These are phyloP conservation scores for Mortierella sp. DNA, from an alignment of 371 early-diverging fungal species.

Conservation along the genomic window DNA sequence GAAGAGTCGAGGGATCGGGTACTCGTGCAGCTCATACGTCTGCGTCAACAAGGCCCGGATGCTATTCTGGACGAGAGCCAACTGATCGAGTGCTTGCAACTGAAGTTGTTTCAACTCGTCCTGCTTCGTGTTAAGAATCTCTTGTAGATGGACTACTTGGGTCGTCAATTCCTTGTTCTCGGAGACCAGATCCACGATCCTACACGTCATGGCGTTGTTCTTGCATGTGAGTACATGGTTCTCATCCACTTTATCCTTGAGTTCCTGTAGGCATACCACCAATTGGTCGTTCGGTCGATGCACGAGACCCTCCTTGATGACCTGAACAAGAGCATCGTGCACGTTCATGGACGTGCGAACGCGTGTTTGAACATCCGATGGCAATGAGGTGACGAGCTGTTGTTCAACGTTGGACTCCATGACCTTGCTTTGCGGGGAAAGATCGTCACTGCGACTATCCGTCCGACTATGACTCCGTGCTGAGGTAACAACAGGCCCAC, in stretches of 20 bases:
- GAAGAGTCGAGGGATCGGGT: constrained; percentile 21
- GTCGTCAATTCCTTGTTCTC: not conserved
- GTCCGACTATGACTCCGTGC: too few species aligned
- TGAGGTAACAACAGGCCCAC: too few species aligned
- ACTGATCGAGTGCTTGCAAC: constrained; percentile 1
- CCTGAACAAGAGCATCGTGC: not conserved
- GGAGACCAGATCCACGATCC: not conserved
- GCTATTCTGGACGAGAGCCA: constrained; percentile 14
- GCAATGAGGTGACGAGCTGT: not conserved
- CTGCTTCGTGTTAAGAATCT: too few species aligned
- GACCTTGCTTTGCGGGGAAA: too few species aligned
- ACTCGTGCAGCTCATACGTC: constrained; percentile 20
- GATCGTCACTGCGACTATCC: too few species aligned
- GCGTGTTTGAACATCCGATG: not conserved
- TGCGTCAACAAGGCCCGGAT: constrained; percentile 18
- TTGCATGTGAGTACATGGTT: too few species aligned
- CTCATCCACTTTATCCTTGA: too few species aligned
- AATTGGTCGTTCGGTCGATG: too few species aligned
- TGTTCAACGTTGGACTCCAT: not conserved
- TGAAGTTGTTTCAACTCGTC: not conserved
- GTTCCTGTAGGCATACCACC: too few species aligned
- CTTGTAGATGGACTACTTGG: not conserved
- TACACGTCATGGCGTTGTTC: too few species aligned
- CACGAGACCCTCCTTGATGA: too few species aligned
- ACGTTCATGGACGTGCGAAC: not conserved